These are phyloP conservation scores for Phytophthora tubulina DNA, from an alignment of 352 stramenopile genomes.

Conservation along the genomic window DNA sequence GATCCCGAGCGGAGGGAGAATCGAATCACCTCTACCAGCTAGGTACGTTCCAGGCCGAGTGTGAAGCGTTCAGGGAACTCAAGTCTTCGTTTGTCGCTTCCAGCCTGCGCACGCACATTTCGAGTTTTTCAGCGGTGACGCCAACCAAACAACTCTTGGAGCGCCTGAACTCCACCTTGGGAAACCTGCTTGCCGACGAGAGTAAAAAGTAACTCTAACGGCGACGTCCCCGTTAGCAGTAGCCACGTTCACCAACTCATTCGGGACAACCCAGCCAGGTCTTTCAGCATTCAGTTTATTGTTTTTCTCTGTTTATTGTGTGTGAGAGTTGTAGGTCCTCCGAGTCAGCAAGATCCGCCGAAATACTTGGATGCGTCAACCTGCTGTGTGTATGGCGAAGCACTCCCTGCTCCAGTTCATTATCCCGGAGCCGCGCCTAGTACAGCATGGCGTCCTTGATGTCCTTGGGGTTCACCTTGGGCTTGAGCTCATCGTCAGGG, in stretches of 20 bases:
- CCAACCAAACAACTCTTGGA: no score
- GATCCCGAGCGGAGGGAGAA: no score
- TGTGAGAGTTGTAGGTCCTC: conserved; percentile 33
- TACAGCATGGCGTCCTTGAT: conserved; percentile 93
- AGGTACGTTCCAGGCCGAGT: no score
- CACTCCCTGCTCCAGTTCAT: conserved; percentile 30
- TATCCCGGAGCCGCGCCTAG: conserved; percentile 50
- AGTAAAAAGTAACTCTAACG: no score
- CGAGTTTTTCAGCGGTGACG: conserved; percentile 12
- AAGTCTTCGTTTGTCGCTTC: conserved; percentile 74
- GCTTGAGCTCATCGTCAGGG: conserved; percentile 91
- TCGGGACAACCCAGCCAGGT: background rate
- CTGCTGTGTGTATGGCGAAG: conserved; percentile 24
- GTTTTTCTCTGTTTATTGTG: conserved; percentile 33
- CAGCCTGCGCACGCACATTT: conserved; percentile 70
- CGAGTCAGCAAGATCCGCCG: conserved; percentile 28
- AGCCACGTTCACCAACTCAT: background rate
- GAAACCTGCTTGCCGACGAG: no score
- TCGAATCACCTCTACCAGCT: no score
- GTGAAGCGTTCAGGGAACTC: background rate
- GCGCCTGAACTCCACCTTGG: no score
- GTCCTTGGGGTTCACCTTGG: conserved; percentile 95
- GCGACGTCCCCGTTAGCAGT: no score
- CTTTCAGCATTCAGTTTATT: conserved; percentile 47
- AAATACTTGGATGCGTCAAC: conserved; percentile 39